phyloP scores from a whole-genome alignment of 768 basidiomycete genomes.

The Tremella fuciformis region DNA sequence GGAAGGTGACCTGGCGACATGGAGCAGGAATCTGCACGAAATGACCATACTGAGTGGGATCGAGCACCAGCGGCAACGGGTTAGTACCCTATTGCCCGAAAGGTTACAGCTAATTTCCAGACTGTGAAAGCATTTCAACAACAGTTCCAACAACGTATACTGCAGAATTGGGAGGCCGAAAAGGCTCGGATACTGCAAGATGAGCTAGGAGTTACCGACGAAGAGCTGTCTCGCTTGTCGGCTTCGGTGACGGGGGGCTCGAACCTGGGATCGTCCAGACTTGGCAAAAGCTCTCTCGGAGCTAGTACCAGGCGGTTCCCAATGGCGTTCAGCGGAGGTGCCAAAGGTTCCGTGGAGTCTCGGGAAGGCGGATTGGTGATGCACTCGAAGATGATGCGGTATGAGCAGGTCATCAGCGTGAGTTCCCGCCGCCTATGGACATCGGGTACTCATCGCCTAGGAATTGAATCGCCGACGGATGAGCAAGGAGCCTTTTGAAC shows the following conservation, averaged over 20 bases:
- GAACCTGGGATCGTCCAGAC: slow-evolving; percentile 18
- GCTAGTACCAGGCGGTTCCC: slow-evolving; percentile 43
- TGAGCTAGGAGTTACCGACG: slow-evolving; percentile 46
- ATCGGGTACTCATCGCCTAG: slow-evolving; percentile 17
- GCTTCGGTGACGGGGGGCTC: slow-evolving; percentile 5
- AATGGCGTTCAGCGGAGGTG: slow-evolving; percentile 16
- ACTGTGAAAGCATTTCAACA: slow-evolving; percentile 41
- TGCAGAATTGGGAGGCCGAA: slow-evolving; percentile 45
- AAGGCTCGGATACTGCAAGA: slow-evolving; percentile 42
- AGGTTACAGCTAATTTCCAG: slow-evolving; percentile 8
- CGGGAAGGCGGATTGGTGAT: slow-evolving; percentile 43
- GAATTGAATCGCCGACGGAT: slow-evolving; percentile 37
- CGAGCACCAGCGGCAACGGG: slow-evolving; percentile 40
- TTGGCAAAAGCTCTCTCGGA: slow-evolving; percentile 37
- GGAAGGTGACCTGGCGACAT: slow-evolving; percentile 35
- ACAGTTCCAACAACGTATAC: slow-evolving; percentile 41
- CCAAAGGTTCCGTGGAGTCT: slow-evolving; percentile 17
- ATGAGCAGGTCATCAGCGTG: slow-evolving; percentile 77
- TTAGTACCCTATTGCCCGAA: slow-evolving; percentile 8
- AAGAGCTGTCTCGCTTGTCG: slow-evolving; percentile 31
- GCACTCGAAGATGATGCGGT: slow-evolving; percentile 71
- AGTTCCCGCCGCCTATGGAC: slow-evolving; percentile 54
- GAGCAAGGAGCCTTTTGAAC: slow-evolving; percentile 38
- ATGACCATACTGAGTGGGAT: slow-evolving; percentile 46
- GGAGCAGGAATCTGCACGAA: slow-evolving; percentile 47